Evolutionary conservation across 2,329 filamentous ascomycete species (phyloP).

Genomic region (Tricladium varicosporioides): DNA sequence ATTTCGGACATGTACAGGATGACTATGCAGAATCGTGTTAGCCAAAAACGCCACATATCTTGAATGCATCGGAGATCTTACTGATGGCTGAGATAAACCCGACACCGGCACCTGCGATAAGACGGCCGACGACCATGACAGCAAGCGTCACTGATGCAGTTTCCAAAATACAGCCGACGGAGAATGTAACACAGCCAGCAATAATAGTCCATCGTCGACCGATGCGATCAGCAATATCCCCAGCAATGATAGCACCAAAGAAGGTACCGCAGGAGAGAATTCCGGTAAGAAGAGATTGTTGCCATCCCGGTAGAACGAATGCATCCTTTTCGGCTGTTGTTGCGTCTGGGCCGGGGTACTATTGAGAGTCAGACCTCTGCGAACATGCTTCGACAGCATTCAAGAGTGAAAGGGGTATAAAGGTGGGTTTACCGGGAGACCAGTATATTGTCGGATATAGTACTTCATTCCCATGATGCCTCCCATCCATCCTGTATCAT

Average conservation of each 20-base stretch:
- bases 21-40: slow-evolving; percentile 3
- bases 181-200: slow-evolving; percentile 69
- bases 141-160: slow-evolving; percentile 42
- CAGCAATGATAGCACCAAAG: slow-evolving; percentile 50
- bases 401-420: too few relatives aligned
- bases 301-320: slow-evolving; percentile 65
- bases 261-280: slow-evolving; percentile 59
- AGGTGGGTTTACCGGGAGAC: slow-evolving; percentile 14
- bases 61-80: slow-evolving; percentile 34
- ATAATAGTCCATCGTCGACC: slow-evolving; percentile 71
- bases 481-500: slow-evolving; percentile 71
- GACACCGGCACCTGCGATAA: slow-evolving; percentile 72
- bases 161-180: slow-evolving; percentile 65
- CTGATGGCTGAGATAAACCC: slow-evolving; percentile 77
- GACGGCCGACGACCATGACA: slow-evolving; percentile 67
- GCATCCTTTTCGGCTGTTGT: slow-evolving; percentile 60
- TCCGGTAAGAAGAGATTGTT: slow-evolving; percentile 51
- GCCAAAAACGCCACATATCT: slow-evolving; percentile 30
- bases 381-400: too few relatives aligned
- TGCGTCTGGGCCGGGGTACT: slow-evolving; percentile 16
- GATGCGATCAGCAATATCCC: slow-evolving; percentile 38
- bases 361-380: background rate
- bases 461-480: slow-evolving; percentile 24
- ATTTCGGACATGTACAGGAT: slow-evolving; percentile 16
- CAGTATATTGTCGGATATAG: slow-evolving; percentile 25